A percentile compares a stretch with the other conserved stretches of the same genome.
phyloP scores from a whole-genome alignment of 768 basidiomycete species.

The Plicaturopsis crispa region DNA sequence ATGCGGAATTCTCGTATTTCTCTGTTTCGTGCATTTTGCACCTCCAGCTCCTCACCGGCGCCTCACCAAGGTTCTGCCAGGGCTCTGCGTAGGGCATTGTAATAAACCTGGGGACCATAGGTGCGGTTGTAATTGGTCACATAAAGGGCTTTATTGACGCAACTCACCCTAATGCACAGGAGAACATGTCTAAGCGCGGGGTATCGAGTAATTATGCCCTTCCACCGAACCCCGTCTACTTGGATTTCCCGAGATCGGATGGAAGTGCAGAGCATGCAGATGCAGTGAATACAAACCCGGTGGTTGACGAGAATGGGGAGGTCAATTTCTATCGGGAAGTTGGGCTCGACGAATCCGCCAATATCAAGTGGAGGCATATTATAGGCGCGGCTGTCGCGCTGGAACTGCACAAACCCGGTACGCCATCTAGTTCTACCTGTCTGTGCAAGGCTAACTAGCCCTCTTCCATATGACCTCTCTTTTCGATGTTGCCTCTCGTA shows the following conservation, averaged over 20 bases:
- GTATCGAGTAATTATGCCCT: slow-evolving; percentile 12
- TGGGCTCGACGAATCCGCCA: slow-evolving; percentile 28
- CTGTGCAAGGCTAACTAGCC: background rate
- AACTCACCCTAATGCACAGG: too few relatives aligned
- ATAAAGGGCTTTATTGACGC: too few relatives aligned
- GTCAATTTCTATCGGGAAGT: slow-evolving; percentile 41
- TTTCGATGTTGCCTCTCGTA: too few relatives aligned
- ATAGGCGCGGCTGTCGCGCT: slow-evolving; percentile 35
- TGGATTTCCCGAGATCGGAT: slow-evolving; percentile 38
- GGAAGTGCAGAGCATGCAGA: slow-evolving; percentile 31
- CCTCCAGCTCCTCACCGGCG: background rate
- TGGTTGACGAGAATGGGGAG: slow-evolving; percentile 30
- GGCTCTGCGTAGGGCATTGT: background rate
- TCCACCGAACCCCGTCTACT: slow-evolving; percentile 29
- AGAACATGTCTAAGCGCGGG: slow-evolving; percentile 11
- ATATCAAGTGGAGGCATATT: slow-evolving; percentile 29
- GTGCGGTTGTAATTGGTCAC: background rate
- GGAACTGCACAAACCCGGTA: slow-evolving; percentile 42
- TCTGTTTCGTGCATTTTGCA: background rate
- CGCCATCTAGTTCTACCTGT: slow-evolving; percentile 10
- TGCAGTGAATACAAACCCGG: slow-evolving; percentile 24
- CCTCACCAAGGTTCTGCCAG: background rate
- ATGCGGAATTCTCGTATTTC: background rate
- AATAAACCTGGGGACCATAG: background rate
- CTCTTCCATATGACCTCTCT: slow-evolving; percentile 2